These are phyloP conservation scores for Entomortierella parvispora DNA, from an alignment of 192 early-diverging fungal genomes.

Conservation along the genomic window DNA sequence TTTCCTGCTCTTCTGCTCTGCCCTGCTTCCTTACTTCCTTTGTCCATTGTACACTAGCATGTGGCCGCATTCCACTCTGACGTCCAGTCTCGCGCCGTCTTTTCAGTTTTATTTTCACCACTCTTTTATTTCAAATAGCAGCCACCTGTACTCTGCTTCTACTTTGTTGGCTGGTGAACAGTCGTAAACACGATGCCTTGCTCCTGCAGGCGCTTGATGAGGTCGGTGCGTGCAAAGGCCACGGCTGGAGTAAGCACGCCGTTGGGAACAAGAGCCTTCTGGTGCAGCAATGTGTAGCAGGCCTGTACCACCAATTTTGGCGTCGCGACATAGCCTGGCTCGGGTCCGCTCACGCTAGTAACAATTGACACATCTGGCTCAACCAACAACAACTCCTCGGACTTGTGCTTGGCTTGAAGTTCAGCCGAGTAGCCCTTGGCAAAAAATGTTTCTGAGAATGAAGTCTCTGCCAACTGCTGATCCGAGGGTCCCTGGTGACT, in stretches of 20 bases:
- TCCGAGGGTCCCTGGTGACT: constrained; percentile 62
- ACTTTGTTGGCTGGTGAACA: constrained; percentile 10
- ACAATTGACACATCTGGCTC: constrained; percentile 61
- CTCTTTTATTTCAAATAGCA: not conserved
- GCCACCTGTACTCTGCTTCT: not conserved
- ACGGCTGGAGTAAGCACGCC: constrained; percentile 64
- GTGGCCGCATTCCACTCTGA: too few species aligned
- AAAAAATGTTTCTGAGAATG: constrained; percentile 64
- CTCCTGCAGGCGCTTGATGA: constrained; percentile 57
- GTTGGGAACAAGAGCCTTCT: constrained; percentile 54
- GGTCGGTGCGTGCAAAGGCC: constrained; percentile 60
- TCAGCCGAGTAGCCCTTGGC: constrained; percentile 62
- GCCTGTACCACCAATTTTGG: constrained; percentile 65
- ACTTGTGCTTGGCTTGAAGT: constrained; percentile 14
- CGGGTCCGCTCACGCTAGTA: constrained; percentile 68
- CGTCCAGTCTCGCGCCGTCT: too few species aligned
- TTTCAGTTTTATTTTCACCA: too few species aligned
- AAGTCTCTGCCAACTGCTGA: constrained; percentile 63
- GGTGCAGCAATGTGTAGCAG: constrained; percentile 60
- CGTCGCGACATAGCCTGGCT: constrained; percentile 74
- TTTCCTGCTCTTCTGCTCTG: too few species aligned
- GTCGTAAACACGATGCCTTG: constrained; percentile 61
- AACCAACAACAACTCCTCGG: constrained; percentile 17
- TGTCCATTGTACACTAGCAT: too few species aligned
- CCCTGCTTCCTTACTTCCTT: not conserved